Base-by-base conservation (phyloP, 805 yeast genomes). In the Clavispora phyllophila region DNA sequence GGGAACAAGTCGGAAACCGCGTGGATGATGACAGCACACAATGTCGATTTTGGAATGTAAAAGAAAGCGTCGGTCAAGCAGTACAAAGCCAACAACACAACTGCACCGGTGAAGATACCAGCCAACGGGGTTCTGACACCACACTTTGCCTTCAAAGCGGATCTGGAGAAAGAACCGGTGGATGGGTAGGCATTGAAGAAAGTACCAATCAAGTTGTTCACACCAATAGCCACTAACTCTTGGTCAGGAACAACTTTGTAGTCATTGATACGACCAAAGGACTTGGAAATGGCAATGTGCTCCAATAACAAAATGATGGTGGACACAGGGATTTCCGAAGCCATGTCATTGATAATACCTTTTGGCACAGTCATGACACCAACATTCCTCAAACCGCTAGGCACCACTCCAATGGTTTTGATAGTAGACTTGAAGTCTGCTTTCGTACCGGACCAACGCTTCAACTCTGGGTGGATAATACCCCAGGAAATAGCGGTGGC, bases 121-220 rank as follows among this genome's bases (percentile, higher is more conserved):
- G 96, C 95, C 47, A 90, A 70, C 27, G 97, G 97, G 17, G 97
- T 90, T 59, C 89, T 79, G 36, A 90, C 97, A 61, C 96, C 95
- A 75, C 96, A 90, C 66, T 90, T 90, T 40, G 95, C 83, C 67
- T 91, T 90, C 56, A 90, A 75, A 7, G 97, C 97, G 36, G 96
- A 85, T 71, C 97, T 82, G 15, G 95, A 86, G 64, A 90, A 90
- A 1, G 97, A 90, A 36, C 97, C 97, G 4, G 97, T 90, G 7
- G 96, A 89, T 8, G 97, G 97, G 62, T 90, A 90, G 7, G 97
- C 96, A 57, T 79, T 76, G 77, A 90, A 90, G 60, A 89, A 87
- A 17, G 96, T 87, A 53, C 96, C 96, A 53, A 90, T 73, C 61
- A 90, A 73, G 66, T 90, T 90, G 41, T 93, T 84, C 36, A 84